Conservation (phyloP, 2,329 filamentous ascomycete genomes). For the Hypoxylon sp. region DNA sequence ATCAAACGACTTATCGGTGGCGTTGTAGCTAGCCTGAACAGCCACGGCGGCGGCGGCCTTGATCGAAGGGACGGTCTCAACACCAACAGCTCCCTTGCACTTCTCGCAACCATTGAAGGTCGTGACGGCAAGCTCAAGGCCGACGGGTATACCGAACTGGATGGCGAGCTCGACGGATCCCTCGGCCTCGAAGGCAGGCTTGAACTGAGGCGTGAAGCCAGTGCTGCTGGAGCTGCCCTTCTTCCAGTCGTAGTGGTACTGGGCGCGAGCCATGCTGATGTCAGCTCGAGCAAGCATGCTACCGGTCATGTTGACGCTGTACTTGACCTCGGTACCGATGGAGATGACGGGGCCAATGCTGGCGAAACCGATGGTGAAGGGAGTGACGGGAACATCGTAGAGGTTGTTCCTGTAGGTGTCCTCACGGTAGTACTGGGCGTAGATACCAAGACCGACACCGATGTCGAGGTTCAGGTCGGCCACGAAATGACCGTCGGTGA, state of each 20-base stretch:
- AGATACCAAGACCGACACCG: slow-evolving; percentile 14
- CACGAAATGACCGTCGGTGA: slow-evolving; percentile 17
- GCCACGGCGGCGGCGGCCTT: slow-evolving; percentile 17
- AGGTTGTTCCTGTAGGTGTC: slow-evolving; percentile 15
- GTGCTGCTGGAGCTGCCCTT: slow-evolving; percentile 14
- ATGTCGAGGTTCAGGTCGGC: slow-evolving; percentile 16
- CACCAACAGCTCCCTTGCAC: slow-evolving; percentile 19
- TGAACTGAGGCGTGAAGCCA: slow-evolving; percentile 18
- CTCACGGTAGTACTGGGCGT: slow-evolving; percentile 17
- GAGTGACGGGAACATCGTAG: slow-evolving; percentile 15
- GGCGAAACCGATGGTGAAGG: slow-evolving; percentile 16
- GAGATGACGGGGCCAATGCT: slow-evolving; percentile 13
- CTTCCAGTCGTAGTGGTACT: slow-evolving; percentile 20
- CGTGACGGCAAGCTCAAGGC: slow-evolving; percentile 12
- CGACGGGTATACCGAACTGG: slow-evolving; percentile 14
- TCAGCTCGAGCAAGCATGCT: slow-evolving; percentile 17
- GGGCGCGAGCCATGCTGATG: slow-evolving; percentile 13
- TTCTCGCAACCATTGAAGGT: slow-evolving; percentile 20
- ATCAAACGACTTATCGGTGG: slow-evolving; percentile 13
- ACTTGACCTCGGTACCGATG: slow-evolving; percentile 20
- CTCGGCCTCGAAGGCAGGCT: slow-evolving; percentile 22
- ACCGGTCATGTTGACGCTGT: slow-evolving; percentile 23
- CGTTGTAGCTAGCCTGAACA: slow-evolving; percentile 17
- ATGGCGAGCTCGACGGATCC: slow-evolving; percentile 12
- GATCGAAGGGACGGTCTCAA: slow-evolving; percentile 20